A percentile compares a stretch with the other conserved stretches of the same genome.
phyloP scores from a whole-genome alignment of 371 early-diverging fungal species.

The Rhizopus microsporus region DNA sequence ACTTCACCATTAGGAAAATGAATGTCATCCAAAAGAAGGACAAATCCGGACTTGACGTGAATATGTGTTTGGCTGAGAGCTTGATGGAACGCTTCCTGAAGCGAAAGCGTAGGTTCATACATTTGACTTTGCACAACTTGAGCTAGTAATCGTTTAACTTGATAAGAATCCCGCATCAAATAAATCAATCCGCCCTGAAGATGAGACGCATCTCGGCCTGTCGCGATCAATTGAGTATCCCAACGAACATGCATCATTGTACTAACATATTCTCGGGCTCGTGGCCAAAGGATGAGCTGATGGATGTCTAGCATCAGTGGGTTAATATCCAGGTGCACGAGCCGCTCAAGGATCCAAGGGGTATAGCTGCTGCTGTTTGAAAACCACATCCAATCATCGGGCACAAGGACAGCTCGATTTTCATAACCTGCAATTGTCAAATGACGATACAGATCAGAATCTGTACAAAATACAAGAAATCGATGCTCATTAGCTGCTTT shows the following conservation, averaged over 20 bases:
- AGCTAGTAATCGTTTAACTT: slow-evolving; percentile 18
- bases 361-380: not conserved
- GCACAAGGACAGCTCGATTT: slow-evolving; percentile 13
- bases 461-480: slow-evolving; percentile 20
- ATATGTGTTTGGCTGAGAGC: slow-evolving; percentile 17
- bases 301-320: slow-evolving; percentile 21
- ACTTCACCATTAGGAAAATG: slow-evolving; percentile 26
- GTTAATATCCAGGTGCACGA: slow-evolving; percentile 9
- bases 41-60: slow-evolving; percentile 22
- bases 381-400: slow-evolving; percentile 18
- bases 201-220: slow-evolving; percentile 9
- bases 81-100: slow-evolving; percentile 23
- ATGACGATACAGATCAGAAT: slow-evolving; percentile 18
- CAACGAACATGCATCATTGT: slow-evolving; percentile 17
- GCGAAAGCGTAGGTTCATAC: not conserved
- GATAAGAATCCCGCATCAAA: slow-evolving; percentile 7
- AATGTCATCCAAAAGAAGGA: slow-evolving; percentile 20
- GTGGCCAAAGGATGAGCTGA: slow-evolving; percentile 14
- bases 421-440: slow-evolving; percentile 20
- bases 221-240: slow-evolving; percentile 22
- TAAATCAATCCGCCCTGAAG: slow-evolving; percentile 12
- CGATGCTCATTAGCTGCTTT: slow-evolving; percentile 12
- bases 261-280: slow-evolving; percentile 21
- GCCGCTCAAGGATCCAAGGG: slow-evolving; percentile 18
- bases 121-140: slow-evolving; percentile 18